Conservation (phyloP, 2,329 filamentous ascomycete genomes). For the Alternaria triticina region DNA sequence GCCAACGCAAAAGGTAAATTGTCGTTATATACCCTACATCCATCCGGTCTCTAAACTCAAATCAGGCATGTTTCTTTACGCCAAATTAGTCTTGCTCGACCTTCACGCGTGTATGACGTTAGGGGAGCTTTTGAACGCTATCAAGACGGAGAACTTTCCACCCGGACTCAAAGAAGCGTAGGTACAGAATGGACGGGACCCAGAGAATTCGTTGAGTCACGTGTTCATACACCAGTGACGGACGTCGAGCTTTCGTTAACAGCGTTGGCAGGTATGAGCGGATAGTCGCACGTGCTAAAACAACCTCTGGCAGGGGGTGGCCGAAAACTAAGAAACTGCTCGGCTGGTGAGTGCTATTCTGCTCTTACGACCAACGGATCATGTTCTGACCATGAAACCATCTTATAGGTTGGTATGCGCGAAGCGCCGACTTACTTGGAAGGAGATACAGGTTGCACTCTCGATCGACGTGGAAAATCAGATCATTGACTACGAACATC, state of each 20-base stretch:
- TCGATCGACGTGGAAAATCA: background rate
- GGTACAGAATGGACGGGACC: too few species aligned
- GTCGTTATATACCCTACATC: too few species aligned
- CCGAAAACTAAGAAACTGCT: background rate
- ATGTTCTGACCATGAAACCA: too few species aligned
- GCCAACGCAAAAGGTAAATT: background rate
- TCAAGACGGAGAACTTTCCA: background rate
- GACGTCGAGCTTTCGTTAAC: background rate
- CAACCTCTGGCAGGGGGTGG: background rate
- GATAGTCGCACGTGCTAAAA: background rate
- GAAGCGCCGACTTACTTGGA: background rate
- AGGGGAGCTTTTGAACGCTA: background rate
- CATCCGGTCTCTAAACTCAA: too few species aligned
- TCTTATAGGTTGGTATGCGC: background rate
- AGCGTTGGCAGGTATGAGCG: background rate
- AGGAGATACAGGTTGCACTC: background rate
- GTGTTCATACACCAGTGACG: too few species aligned
- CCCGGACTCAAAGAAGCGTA: background rate
- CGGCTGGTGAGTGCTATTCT: background rate
- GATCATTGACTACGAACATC: background rate
- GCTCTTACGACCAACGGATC: too few species aligned
- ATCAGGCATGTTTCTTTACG: background rate
- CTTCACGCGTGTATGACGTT: background rate
- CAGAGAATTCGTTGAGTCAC: too few species aligned
- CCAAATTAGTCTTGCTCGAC: background rate